Evolutionary conservation across 768 basidiomycete genomes (phyloP).

Genomic region (Termitomyces heimii): DNA sequence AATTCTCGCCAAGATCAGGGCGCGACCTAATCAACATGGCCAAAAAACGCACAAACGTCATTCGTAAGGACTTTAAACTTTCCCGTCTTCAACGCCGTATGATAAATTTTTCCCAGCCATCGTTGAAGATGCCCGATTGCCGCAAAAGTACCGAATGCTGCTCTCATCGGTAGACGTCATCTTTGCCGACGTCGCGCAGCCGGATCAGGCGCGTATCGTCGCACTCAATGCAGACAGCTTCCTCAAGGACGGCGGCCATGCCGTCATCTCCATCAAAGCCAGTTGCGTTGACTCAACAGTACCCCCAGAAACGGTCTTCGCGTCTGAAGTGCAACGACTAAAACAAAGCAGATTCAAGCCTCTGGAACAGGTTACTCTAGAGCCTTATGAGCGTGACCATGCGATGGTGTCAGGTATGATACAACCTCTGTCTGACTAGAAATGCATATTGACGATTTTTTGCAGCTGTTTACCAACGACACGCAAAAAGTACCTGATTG

Average conservation of each 20-base stretch:
- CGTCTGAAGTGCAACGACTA: constrained; percentile 77
- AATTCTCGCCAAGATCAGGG: constrained; percentile 94
- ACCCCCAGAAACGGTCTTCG: constrained; percentile 85
- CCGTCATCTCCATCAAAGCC: constrained; percentile 97
- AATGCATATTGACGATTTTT: neutral
- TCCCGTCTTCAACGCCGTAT: neutral
- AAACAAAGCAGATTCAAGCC: constrained; percentile 83
- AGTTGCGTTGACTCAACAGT: constrained; percentile 98
- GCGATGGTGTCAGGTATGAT: constrained; percentile 80
- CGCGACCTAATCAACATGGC: constrained; percentile 99
- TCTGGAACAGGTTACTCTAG: constrained; percentile 91
- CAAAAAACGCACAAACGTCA: constrained; percentile 98
- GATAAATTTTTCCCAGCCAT: constrained; percentile 52
- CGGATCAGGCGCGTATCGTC: constrained; percentile 98
- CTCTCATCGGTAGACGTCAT: constrained; percentile 94
- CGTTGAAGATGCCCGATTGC: constrained; percentile 94
- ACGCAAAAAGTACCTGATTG: constrained; percentile 16
- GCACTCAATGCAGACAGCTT: constrained; percentile 90
- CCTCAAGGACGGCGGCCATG: constrained; percentile 90
- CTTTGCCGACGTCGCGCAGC: constrained; percentile 97
- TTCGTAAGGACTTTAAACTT: constrained; percentile 57
- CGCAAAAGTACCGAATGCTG: constrained; percentile 97
- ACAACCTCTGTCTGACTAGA: neutral
- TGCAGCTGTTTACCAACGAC: constrained; percentile 22
- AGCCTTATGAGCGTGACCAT: constrained; percentile 88